These are phyloP conservation scores for Yamadazyma taylorii DNA, from an alignment of 1,139 yeast genomes.

Conservation along the genomic window DNA sequence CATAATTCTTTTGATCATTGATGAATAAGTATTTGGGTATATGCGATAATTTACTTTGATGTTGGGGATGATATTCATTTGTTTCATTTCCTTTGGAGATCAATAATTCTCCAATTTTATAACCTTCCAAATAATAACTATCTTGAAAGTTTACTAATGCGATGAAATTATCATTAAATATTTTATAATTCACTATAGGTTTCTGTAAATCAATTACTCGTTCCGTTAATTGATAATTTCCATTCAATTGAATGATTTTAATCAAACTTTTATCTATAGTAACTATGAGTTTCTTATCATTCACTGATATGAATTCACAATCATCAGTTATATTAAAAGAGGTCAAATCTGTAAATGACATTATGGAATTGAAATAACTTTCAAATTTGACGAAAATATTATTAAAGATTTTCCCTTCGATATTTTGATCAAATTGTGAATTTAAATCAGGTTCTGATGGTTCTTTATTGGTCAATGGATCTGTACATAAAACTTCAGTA, in stretches of 20 bases:
- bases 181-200: slow-evolving; percentile 2
- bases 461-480: too few species aligned
- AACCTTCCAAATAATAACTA: not conserved
- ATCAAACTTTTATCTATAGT: slow-evolving; percentile 1
- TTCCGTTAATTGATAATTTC: not conserved
- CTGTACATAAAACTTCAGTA: not conserved
- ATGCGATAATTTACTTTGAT: not conserved
- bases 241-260: slow-evolving; percentile 2
- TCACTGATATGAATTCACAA: slow-evolving; percentile 3
- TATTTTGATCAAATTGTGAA: not conserved
- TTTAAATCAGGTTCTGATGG: not conserved
- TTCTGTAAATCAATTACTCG: not conserved
- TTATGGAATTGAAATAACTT: slow-evolving; percentile 15
- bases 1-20: slow-evolving; percentile 18
- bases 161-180: slow-evolving; percentile 3
- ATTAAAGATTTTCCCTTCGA: not conserved
- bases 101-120: not conserved
- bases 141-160: slow-evolving; percentile 2
- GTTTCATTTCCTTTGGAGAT: not conserved
- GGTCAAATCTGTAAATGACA: not conserved
- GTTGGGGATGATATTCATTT: too few species aligned
- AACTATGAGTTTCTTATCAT: slow-evolving; percentile 3
- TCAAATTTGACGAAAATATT: slow-evolving; percentile 10
- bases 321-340: not conserved
- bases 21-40: slow-evolving; percentile 10